Conservation (phyloP, 2,329 filamentous ascomycete genomes). For the Myotisia sp. region DNA sequence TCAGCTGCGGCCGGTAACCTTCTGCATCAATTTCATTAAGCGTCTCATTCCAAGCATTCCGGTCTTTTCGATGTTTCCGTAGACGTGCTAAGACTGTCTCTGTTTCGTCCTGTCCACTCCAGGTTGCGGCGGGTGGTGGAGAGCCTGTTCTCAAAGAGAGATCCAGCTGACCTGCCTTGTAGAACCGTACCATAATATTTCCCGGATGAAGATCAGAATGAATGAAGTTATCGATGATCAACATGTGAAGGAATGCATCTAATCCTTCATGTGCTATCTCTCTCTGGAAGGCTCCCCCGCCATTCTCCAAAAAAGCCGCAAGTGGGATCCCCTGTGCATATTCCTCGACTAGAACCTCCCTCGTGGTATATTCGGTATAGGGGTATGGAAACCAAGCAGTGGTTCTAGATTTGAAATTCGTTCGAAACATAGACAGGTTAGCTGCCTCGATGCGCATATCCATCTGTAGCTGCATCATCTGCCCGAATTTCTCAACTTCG, state of each 20-base stretch:
- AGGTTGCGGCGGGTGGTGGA: conserved; percentile 5
- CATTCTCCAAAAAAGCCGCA: conserved; percentile 76
- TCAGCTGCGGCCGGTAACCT: conserved; percentile 81
- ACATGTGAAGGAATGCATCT: conserved; percentile 90
- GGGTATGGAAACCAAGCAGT: conserved; percentile 97
- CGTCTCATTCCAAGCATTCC: conserved; percentile 56
- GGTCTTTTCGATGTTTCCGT: conserved; percentile 55
- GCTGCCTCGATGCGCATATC: conserved; percentile 89
- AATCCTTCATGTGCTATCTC: conserved; percentile 92
- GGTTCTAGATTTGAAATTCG: conserved; percentile 74
- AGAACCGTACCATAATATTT: conserved; percentile 99
- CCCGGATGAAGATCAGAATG: conserved; percentile 93
- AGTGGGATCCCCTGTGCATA: conserved; percentile 90
- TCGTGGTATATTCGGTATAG: conserved; percentile 81
- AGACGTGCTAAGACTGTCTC: conserved; percentile 73
- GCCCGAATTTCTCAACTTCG: conserved; percentile 83
- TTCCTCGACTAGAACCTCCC: conserved; percentile 85
- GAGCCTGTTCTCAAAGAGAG: conserved; percentile 37
- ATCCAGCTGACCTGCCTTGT: conserved; percentile 61
- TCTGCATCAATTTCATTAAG: conserved; percentile 66
- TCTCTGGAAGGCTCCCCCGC: conserved; percentile 80
- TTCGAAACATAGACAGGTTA: conserved; percentile 73
- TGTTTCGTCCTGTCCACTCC: conserved; percentile 41
- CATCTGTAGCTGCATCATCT: conserved; percentile 97
- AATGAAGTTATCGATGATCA: conserved; percentile 93